Percentiles rank a stretch among this genome's conserved stretches.
Conservation (phyloP, 352 stramenopile genomes). For the Pythium oligandrum region DNA sequence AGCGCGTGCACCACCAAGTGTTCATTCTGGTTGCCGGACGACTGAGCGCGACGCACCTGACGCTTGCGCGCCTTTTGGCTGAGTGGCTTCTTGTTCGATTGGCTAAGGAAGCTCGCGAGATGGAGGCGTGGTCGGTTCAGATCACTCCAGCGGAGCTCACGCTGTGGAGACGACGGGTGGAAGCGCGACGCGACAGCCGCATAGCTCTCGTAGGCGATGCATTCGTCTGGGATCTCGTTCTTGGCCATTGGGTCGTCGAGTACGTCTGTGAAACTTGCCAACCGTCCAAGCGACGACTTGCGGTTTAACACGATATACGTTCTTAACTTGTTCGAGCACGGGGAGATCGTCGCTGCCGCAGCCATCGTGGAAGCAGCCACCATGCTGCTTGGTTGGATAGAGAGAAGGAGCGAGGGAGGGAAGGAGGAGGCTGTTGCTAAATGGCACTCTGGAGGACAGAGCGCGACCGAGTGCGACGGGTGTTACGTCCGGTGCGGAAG, state of each 20-base stretch:
- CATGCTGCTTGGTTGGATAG: conserved; percentile 5
- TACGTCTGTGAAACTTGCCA: conserved; percentile 18
- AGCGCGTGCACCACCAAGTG: conserved; percentile 45
- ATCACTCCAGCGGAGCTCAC: conserved; percentile 65
- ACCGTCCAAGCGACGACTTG: conserved; percentile 20
- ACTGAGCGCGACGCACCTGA: conserved; percentile 19
- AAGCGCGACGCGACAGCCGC: conserved; percentile 55
- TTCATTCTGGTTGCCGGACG: conserved; percentile 15
- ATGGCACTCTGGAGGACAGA: not conserved
- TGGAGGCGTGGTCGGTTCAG: conserved; percentile 39
- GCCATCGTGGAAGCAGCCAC: conserved; percentile 8
- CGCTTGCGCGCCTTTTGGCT: conserved; percentile 28
- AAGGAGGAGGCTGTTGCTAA: not conserved
- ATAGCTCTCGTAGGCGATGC: conserved; percentile 71
- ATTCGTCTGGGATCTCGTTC: conserved; percentile 28
- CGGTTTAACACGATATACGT: conserved; percentile 23
- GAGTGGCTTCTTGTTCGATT: conserved; percentile 10
- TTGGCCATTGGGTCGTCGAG: conserved; percentile 13
- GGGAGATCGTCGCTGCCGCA: conserved; percentile 7
- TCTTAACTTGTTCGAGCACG: conserved; percentile 17
- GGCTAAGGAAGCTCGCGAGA: conserved; percentile 19
- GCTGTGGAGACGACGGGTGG: conserved; percentile 15
- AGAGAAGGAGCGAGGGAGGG: not conserved
- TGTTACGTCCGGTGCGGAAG: not conserved
- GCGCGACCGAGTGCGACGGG: not conserved